Base-by-base conservation (phyloP, 768 basidiomycete genomes). In the Trametes gibbosa region DNA sequence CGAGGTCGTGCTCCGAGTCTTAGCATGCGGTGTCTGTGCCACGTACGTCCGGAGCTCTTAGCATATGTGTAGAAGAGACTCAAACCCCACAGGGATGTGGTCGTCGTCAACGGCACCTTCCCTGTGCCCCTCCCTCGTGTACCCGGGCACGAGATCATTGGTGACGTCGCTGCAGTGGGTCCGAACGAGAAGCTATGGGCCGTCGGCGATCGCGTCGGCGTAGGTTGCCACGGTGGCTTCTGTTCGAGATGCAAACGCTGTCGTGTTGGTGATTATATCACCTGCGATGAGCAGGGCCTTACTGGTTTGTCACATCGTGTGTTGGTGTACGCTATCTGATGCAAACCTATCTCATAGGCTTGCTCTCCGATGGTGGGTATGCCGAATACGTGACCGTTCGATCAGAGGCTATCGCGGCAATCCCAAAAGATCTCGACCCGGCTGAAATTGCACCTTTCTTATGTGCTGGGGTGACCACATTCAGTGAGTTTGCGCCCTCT, bases 381-480 rank as follows among this genome's bases (percentile, higher is more conserved):
- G 68, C 70, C 2, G 65, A 72, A 46, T 72, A 67, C 46, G 55
- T 58, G 16, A 64, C 65, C 0, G 55, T 68, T 0, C 54, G 62
- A 14, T 55, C 62, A 29, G 63, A 65, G 34, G 69, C 69, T 3
- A 56, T 70, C 29, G 61, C 63, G 13, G 40, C 35, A 7, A 52
- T 72, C 17, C 66, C 72, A 0, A 59, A 67, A 16, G 64, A 63
- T n/a, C 42, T 68, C 16, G 65, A 66, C 51, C 67, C 66, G 6
- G 65, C 67, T n/a, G 67, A 72, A 51, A 57, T 65, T 5, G 72
- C 68, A 10, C 66, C 68, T 0, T 60, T 75, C 9, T 57, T 74
- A n/a, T 76, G 74, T 53, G 74, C 72, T 7, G 76, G 73, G 19
- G 68, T 75, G 6, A 78, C 77, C 3, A 65, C 65, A 25, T 78